A percentile compares a stretch with the other conserved stretches of the same genome.
These are phyloP conservation scores for Syzygium oleosum DNA, from an alignment of 345 rosid genomes.

Conservation along the genomic window DNA sequence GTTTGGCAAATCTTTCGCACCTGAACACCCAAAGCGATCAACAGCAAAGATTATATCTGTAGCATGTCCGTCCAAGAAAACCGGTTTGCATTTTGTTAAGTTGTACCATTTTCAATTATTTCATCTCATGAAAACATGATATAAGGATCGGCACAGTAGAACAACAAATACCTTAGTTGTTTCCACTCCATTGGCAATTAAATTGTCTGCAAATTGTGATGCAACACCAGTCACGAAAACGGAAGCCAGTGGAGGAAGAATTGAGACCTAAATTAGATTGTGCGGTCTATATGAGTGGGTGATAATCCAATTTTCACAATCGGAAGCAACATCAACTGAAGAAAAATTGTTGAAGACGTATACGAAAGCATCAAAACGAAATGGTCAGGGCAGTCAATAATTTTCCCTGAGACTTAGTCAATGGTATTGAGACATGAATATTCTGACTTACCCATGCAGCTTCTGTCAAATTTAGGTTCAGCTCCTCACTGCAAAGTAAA, in stretches of 20 bases:
- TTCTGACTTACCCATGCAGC: constrained; percentile 84
- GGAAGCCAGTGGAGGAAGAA: constrained; percentile 96
- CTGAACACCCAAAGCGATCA: constrained; percentile 14
- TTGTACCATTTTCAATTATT: not conserved
- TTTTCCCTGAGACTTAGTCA: not conserved
- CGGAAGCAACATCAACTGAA: not conserved
- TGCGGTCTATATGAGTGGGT: not conserved
- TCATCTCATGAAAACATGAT: not conserved
- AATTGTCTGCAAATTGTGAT: constrained; percentile 77
- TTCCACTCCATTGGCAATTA: constrained; percentile 72
- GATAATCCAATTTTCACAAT: not conserved
- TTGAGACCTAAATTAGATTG: constrained; percentile 51
- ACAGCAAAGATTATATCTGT: not conserved
- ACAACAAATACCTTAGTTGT: constrained; percentile 56
- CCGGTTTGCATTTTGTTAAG: not conserved
- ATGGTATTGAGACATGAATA: not conserved
- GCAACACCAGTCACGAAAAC: constrained; percentile 67
- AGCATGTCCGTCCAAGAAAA: not conserved
- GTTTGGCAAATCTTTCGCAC: constrained; percentile 93
- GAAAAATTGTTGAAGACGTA: not conserved
- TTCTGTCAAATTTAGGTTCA: constrained; percentile 76
- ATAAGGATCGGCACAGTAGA: not conserved
- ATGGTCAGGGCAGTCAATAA: not conserved
- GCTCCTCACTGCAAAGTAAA: constrained; percentile 65
- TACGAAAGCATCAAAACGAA: not conserved